Conservation (phyloP, 1,139 yeast genomes). For the Geotrichum aggregatum region DNA sequence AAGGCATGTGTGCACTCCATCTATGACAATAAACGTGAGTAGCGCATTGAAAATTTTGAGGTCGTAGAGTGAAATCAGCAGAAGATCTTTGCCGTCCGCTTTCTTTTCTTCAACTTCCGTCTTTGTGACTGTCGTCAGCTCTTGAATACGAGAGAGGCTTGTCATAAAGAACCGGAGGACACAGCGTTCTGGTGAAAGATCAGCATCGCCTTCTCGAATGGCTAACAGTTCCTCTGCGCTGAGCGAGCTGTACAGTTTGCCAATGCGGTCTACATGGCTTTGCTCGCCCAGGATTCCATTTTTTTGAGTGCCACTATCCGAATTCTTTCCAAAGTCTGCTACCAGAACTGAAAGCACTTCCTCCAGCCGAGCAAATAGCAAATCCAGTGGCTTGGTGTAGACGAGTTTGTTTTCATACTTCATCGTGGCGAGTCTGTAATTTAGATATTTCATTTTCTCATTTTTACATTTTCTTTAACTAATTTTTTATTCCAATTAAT, state of each 20-base stretch:
- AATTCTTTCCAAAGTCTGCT: slow-evolving; percentile 7
- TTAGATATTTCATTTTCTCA: background rate
- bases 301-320: background rate
- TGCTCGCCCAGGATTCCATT: background rate
- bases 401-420: slow-evolving; percentile 17
- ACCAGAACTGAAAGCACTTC: slow-evolving; percentile 4
- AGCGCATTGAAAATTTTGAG: slow-evolving; percentile 67
- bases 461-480: too few species aligned
- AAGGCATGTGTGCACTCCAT: slow-evolving; percentile 66
- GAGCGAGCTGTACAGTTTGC: background rate
- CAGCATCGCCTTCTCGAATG: background rate
- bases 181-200: background rate
- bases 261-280: slow-evolving; percentile 2
- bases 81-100: slow-evolving; percentile 24
- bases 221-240: slow-evolving; percentile 5
- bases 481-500: too few species aligned
- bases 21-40: slow-evolving; percentile 58
- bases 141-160: slow-evolving; percentile 14
- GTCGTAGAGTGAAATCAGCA: slow-evolving; percentile 78
- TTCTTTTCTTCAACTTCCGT: background rate
- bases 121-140: slow-evolving; percentile 3
- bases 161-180: slow-evolving; percentile 14
- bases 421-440: background rate
- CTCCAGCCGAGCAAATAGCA: slow-evolving; percentile 15
- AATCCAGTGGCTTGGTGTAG: slow-evolving; percentile 18